Evolutionary conservation across 345 rosid species (phyloP).

Genomic region (Gossypium thurberi): DNA sequence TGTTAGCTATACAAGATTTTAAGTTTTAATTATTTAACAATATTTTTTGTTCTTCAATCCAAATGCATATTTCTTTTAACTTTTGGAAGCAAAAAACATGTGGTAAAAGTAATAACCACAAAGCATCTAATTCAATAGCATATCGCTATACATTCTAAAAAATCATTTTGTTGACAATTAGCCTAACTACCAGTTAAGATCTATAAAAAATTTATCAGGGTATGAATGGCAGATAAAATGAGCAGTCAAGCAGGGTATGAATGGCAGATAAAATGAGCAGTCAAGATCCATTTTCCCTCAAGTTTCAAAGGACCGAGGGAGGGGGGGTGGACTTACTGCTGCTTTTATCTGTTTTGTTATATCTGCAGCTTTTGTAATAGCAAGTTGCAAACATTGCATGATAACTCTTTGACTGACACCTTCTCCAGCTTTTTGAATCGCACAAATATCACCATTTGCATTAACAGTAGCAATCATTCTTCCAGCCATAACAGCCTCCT

Average conservation of each 20-base stretch:
- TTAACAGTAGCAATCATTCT: conserved; percentile 84
- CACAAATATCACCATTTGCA: conserved; percentile 83
- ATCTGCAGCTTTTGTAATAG: conserved; percentile 49
- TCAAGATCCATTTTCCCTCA: conserved; percentile 4
- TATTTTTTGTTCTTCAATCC: not conserved
- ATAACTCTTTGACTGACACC: conserved; percentile 49
- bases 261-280: not conserved
- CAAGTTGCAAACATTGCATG: conserved; percentile 61
- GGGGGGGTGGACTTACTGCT: conserved; percentile 37
- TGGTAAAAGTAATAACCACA: not conserved
- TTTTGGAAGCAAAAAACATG: not conserved
- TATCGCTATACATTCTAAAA: not conserved
- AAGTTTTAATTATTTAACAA: not conserved
- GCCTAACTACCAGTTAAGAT: not conserved
- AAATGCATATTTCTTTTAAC: not conserved
- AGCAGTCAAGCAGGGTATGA: not conserved
- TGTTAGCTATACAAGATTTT: not conserved
- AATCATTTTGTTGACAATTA: not conserved
- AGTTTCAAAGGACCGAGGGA: not conserved
- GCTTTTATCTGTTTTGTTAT: conserved; percentile 58
- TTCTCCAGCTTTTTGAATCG: conserved; percentile 67
- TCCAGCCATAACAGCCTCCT: conserved; percentile 87
- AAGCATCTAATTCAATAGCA: not conserved
- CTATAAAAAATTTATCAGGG: not conserved
- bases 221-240: not conserved